phyloP scores from a whole-genome alignment of 805 yeast genomes.

The Candida loeiensis region DNA sequence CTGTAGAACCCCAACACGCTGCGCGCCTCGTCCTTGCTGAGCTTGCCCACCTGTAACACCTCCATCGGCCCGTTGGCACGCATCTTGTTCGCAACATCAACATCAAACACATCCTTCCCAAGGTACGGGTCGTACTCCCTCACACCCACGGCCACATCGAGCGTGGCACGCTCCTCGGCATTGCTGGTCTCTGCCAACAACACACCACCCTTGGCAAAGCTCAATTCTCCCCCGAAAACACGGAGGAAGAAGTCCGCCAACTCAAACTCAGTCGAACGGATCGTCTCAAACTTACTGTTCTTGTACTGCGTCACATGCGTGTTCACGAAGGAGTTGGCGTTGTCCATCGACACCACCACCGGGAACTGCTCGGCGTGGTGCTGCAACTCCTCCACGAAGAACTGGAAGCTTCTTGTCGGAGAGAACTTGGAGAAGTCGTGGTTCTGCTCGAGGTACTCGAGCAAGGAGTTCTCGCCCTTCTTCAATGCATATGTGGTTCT shows the following conservation, averaged over 20 bases:
- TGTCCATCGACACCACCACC: slow-evolving; percentile 68
- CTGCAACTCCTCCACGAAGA: slow-evolving; percentile 52
- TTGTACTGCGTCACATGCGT: slow-evolving; percentile 57
- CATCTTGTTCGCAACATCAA: slow-evolving; percentile 49
- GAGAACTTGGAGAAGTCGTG: slow-evolving; percentile 38
- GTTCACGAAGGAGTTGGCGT: slow-evolving; percentile 61
- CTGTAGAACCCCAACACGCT: slow-evolving; percentile 31
- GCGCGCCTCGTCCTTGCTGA: slow-evolving; percentile 30
- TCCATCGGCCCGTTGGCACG: slow-evolving; percentile 31
- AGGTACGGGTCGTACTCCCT: slow-evolving; percentile 55
- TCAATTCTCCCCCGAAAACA: slow-evolving; percentile 48
- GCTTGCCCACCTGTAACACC: slow-evolving; percentile 22
- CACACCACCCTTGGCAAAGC: slow-evolving; percentile 61
- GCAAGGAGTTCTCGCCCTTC: slow-evolving; percentile 28
- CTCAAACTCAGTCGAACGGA: slow-evolving; percentile 62
- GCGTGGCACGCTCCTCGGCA: slow-evolving; percentile 50
- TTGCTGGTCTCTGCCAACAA: slow-evolving; percentile 57
- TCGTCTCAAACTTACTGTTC: slow-evolving; percentile 49
- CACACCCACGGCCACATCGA: slow-evolving; percentile 56
- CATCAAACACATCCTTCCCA: slow-evolving; percentile 47
- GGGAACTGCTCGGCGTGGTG: slow-evolving; percentile 49
- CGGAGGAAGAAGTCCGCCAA: slow-evolving; percentile 55
- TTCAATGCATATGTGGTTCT: slow-evolving; percentile 31
- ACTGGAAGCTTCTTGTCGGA: slow-evolving; percentile 47
- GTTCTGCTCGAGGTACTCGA: slow-evolving; percentile 21